These are phyloP conservation scores for Saccharata proteae DNA, from an alignment of 2,329 filamentous ascomycete species.

Conservation along the genomic window DNA sequence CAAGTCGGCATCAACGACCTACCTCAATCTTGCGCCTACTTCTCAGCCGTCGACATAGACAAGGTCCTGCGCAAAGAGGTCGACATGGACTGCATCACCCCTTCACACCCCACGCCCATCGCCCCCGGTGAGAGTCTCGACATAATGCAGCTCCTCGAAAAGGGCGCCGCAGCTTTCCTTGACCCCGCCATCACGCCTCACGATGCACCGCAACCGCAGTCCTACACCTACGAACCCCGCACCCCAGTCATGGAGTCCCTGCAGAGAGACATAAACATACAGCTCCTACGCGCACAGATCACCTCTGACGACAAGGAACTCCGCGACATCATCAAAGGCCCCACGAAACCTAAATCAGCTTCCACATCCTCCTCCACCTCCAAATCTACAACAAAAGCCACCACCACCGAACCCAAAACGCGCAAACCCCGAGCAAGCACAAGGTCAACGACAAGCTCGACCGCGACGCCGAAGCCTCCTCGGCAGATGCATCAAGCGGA, in stretches of 20 bases:
- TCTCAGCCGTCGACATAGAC: conserved; percentile 91
- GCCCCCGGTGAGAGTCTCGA: conserved; percentile 78
- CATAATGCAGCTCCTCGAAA: conserved; percentile 64
- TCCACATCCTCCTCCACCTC: conserved; percentile 8
- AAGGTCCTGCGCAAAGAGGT: conserved; percentile 95
- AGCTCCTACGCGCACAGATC: conserved; percentile 78
- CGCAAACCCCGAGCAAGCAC: too few species aligned
- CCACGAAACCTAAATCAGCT: too few species aligned
- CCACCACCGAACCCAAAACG: too few species aligned
- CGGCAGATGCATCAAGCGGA: too few species aligned
- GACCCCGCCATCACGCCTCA: conserved; percentile 50
- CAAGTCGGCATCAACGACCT: conserved; percentile 94
- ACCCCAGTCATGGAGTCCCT: conserved; percentile 57
- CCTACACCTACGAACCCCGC: conserved; percentile 57
- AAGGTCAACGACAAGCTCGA: too few species aligned
- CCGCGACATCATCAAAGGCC: conserved; percentile 57
- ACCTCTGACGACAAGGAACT: conserved; percentile 62
- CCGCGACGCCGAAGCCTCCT: too few species aligned
- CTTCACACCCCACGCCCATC: conserved; percentile 68
- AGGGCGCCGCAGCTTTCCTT: conserved; percentile 55
- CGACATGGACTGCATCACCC: conserved; percentile 93
- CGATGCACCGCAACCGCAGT: conserved; percentile 44
- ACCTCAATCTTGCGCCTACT: conserved; percentile 88
- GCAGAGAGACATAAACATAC: conserved; percentile 25
- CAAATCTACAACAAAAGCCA: too few species aligned